Evolutionary conservation across 2,329 filamentous ascomycete genomes (phyloP), one percentile per base, ranked within the genome.

Genomic region (Alternaria consortialis): DNA sequence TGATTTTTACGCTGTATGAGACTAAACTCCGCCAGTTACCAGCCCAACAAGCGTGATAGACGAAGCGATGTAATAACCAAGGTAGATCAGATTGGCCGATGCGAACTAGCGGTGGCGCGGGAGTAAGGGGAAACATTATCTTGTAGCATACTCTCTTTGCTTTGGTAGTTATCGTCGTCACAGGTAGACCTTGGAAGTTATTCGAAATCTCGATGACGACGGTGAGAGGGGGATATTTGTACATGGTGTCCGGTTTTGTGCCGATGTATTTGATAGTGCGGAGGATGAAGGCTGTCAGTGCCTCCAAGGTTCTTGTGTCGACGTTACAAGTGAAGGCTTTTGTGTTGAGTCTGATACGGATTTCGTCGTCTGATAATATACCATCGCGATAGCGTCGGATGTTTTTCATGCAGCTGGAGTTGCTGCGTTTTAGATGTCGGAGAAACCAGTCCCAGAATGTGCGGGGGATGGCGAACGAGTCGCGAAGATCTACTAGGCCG

Each of bases 241-340:
- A 39, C 3, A 56, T 42, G 5, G 53, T 34, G 11, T 27, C 12
- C 12, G 51, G 51, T 1, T 31, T 25, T 6, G 23, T 55, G 5
- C 23, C 4, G 9, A 39, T 15, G 13, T 58, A 60, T 20, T 27
- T 32, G 1, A 20, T 17, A 2, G 23, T 43, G 13, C 56, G 60
- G 7, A 63, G 60, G 7, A 56, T 17, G 20, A 60, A 63, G 8
- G 34, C 13, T 2, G 31, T 43, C 1, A 63, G 23, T 6, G 31
- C 52, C 15, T 20, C 31, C 2, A 63, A 3, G 0, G 15, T 7
- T 25, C 5, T 7, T 7, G 9, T 2, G 7, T 53, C 15, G 11
- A 56, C 40, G 1, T 42, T 40, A 5, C 7, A 5, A 2, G 34
- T 48, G 5, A 63, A 12, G 4, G 55, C 5, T 0, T 20, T 13